Evolutionary conservation across 345 rosid species (phyloP).

Genomic region (Schrenkiella parvula): DNA sequence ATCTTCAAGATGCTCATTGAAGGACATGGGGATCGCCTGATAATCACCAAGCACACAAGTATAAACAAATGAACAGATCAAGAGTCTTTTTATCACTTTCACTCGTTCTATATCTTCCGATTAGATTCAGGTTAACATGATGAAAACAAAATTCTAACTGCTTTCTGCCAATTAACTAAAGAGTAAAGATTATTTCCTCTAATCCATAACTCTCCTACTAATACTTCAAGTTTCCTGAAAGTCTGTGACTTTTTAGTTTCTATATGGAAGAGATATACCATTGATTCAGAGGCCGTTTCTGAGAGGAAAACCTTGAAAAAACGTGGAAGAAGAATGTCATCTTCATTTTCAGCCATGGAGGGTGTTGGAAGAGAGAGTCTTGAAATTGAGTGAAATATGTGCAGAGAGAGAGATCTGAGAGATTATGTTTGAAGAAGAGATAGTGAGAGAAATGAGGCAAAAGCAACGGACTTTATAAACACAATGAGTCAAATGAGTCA

Average conservation of each 20-base stretch:
- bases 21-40: slow-evolving; percentile 19
- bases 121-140: not conserved
- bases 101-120: not conserved
- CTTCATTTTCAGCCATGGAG: not conserved
- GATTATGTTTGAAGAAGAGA: not conserved
- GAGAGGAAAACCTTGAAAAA: slow-evolving; percentile 28
- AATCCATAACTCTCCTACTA: not conserved
- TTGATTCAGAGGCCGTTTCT: not conserved
- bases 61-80: not conserved
- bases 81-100: not conserved
- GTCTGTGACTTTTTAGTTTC: not conserved
- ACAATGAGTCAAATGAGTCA: slow-evolving; percentile 9
- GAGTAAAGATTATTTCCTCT: not conserved
- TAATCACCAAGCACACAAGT: not conserved
- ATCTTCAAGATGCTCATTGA: not conserved
- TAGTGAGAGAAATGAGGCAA: not conserved
- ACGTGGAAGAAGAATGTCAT: not conserved
- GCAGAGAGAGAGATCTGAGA: not conserved
- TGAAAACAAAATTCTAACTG: not conserved
- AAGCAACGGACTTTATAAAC: not conserved
- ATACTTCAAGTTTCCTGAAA: not conserved
- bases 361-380: not conserved
- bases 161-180: not conserved
- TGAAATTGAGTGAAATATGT: not conserved
- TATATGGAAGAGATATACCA: slow-evolving; percentile 1